A percentile compares a stretch with the other conserved stretches of the same genome.
Conservation (phyloP, 1,284 basidiomycete genomes). For the Pulveroboletus sp. region DNA sequence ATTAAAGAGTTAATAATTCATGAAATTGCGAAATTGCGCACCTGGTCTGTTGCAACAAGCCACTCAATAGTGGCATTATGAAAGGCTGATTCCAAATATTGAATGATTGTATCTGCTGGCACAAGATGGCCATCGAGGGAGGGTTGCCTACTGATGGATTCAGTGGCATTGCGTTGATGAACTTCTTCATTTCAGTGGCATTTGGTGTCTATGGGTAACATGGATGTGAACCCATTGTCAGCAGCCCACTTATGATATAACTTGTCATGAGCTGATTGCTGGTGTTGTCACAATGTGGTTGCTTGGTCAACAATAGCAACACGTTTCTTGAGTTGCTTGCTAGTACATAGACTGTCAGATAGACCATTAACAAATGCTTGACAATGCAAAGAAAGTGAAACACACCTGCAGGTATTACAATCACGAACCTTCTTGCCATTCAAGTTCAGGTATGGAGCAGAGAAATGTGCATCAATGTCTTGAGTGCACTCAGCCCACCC, state of each 20-base stretch:
- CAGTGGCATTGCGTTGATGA: not conserved
- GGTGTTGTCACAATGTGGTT: not conserved
- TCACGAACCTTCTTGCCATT: not conserved
- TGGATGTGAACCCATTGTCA: not conserved
- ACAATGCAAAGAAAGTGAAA: not conserved
- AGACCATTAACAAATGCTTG: not conserved
- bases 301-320: not conserved
- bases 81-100: slow-evolving; percentile 25
- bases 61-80: slow-evolving; percentile 28
- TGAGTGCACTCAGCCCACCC: not conserved
- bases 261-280: slow-evolving; percentile 1
- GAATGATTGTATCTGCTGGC: not conserved
- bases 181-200: not conserved
- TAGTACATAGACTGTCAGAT: not conserved
- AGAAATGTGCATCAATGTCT: slow-evolving; percentile 4
- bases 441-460: not conserved
- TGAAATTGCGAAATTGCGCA: slow-evolving; percentile 15
- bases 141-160: not conserved
- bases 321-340: not conserved
- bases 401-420: slow-evolving; percentile 2
- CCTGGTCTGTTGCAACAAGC: slow-evolving; percentile 35
- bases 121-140: slow-evolving; percentile 10
- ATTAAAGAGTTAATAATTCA: not conserved
- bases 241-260: not conserved
- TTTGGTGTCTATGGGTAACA: not conserved